These are phyloP conservation scores for Apiospora hydei DNA, from an alignment of 2,329 filamentous ascomycete genomes.

Conservation along the genomic window DNA sequence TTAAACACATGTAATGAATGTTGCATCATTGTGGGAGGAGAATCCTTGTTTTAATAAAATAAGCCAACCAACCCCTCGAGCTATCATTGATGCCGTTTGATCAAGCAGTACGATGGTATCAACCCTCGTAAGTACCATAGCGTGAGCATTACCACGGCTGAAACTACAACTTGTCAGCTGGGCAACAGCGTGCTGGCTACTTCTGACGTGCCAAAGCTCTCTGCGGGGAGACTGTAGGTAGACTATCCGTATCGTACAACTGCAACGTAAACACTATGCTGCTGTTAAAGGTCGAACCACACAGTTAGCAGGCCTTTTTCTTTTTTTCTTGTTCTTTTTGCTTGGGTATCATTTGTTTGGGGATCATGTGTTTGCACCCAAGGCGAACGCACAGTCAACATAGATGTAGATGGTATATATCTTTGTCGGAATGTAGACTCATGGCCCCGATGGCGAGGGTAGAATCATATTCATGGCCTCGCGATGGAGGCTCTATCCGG, in stretches of 20 bases:
- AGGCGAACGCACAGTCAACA: background rate
- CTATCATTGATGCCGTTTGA: background rate
- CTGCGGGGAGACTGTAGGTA: background rate
- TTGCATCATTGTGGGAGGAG: background rate
- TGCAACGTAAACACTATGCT: background rate
- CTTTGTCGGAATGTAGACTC: background rate
- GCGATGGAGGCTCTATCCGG: background rate
- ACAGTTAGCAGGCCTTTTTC: background rate
- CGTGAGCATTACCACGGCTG: background rate
- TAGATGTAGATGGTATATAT: background rate
- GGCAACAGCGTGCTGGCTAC: background rate
- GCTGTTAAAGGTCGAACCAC: background rate
- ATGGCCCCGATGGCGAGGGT: background rate
- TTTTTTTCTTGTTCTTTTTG: too few relatives aligned
- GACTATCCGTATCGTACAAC: background rate
- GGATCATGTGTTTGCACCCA: background rate
- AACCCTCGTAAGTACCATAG: background rate
- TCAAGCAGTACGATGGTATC: background rate
- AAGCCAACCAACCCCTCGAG: background rate
- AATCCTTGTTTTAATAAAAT: background rate
- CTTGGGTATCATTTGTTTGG: too few relatives aligned
- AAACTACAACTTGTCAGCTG: background rate
- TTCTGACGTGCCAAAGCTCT: background rate
- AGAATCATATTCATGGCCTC: background rate
- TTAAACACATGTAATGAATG: background rate